phyloP scores from a whole-genome alignment of 2,329 filamentous ascomycete species.

The Pestalotiopsis sp. region DNA sequence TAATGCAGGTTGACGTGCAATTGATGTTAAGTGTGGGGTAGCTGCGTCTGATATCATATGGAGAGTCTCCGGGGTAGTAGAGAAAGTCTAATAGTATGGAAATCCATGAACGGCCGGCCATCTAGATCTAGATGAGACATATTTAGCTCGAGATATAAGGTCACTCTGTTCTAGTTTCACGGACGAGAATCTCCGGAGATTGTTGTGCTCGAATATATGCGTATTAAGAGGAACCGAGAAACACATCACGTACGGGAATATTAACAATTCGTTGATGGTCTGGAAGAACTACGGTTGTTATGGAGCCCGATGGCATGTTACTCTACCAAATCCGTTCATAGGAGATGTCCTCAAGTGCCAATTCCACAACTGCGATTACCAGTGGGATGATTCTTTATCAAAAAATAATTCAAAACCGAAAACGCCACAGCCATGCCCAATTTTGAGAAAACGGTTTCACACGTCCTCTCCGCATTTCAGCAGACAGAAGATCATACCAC shows the following conservation, averaged over 20 bases:
- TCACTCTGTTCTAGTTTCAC: neutral
- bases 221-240: no score
- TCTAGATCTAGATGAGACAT: neutral
- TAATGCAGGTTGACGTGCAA: neutral
- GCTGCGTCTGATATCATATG: neutral
- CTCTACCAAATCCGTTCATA: conserved; percentile 1
- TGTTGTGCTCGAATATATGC: neutral
- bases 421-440: conserved; percentile 12
- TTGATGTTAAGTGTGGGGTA: neutral
- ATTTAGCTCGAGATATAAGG: neutral
- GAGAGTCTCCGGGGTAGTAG: neutral
- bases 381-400: neutral
- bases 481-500: conserved; percentile 57
- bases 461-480: neutral
- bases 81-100: no score
- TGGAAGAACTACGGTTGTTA: neutral
- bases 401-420: neutral
- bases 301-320: neutral
- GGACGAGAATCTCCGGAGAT: neutral
- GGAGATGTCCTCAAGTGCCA: neutral
- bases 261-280: no score
- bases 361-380: neutral
- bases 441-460: neutral
- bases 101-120: no score
- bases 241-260: no score